Base-by-base conservation (phyloP, 495 filamentous ascomycete species). In the Entonaema liquescens region DNA sequence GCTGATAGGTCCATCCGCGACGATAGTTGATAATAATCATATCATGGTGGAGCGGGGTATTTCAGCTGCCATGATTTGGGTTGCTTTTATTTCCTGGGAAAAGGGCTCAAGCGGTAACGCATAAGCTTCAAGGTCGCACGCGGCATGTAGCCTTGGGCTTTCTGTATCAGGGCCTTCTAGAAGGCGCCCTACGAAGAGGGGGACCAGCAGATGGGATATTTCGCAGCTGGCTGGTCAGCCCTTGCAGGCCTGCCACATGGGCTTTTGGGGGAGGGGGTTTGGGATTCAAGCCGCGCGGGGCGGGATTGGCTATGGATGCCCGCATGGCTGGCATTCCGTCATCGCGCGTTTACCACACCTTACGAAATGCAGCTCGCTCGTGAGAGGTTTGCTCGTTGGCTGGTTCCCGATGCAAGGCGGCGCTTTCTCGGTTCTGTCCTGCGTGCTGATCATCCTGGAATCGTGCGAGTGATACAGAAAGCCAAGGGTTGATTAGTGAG, bases 341-440 rank as follows among this genome's bases (percentile, higher is more conserved):
- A 77, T 77, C 50, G 70, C 64, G 69, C 75, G 62, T 68, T 62
- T 59, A 58, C 61, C 65, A 65, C 65, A 68, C 57, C 65, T 66
- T 58, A 44, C 61, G 25, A 33, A 49, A 49, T 68, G 70, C 70
- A 65, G 25, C 29, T 73, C 52, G 36, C 57, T 60, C 65, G 70
- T 73, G 65, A 69, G 33, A 52, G 40, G 63, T 67, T 67, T 65
- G 62, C 59, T 66, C 65, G 69, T 75, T 73, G 73, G 75, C 60
- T 63, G 62, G 47, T 35, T 61, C 31, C 49, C 36, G 64, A 77
- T 72, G 75, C 75, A 76, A 64, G 65, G 68, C 75, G 75, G 75
- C 75, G 68, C 73, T 77, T 74, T 70, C 73, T 77, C 75, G 75
- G 75, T 72, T 75, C 70, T 66, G 75, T 65, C 66, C 59, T 47